Base-by-base conservation (phyloP, 257 asterid genomes). In the Coffea canephora region DNA sequence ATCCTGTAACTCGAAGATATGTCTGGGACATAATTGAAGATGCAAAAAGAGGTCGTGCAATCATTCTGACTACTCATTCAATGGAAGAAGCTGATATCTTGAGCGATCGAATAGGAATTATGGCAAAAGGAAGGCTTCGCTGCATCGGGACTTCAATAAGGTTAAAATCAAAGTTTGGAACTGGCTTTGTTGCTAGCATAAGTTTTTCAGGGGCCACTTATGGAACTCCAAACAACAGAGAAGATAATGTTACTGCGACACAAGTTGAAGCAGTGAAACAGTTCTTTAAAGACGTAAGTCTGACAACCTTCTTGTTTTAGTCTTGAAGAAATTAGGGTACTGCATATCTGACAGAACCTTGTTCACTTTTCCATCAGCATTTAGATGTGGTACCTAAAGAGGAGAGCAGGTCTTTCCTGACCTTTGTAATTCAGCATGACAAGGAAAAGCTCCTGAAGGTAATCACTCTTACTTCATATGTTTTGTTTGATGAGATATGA, bases 61-160 rank as follows among this genome's bases (percentile, higher is more conserved):
- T 95, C 54, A 89, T 95, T 77, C 87, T 95, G 73, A 95, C 99
- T 27, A 95, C 99, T 80, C 99, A 95, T 89, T 93, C 99, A 23
- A 95, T 95, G 99, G 99, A 95, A 82, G 98, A 95, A 87, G 99
- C 98, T 71, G 99, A 95, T 82, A 89, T 93, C 78, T 87, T 95
- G 84, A 88, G 98, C 74, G 99, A 93, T 78, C 90, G 99, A 66
- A 90, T 93, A 65, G 99, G 97, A 69, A 95, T 95, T 78, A 92
- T 95, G 97, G 99, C 99, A 73, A 95, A 95, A 88, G 99, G 99
- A 76, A 90, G 91, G 87, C 98, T 95, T 81, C 96, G 99, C 67
- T 95, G 99, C 87, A 88, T 95, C 80, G 99, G 99, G 85, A 92
- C 99, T 78, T 95, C 99, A 52, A 92, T 95, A 77, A 90, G 98